These are phyloP conservation scores for Poterioochromonas sp. DNA, from an alignment of 352 stramenopile species.

Conservation along the genomic window DNA sequence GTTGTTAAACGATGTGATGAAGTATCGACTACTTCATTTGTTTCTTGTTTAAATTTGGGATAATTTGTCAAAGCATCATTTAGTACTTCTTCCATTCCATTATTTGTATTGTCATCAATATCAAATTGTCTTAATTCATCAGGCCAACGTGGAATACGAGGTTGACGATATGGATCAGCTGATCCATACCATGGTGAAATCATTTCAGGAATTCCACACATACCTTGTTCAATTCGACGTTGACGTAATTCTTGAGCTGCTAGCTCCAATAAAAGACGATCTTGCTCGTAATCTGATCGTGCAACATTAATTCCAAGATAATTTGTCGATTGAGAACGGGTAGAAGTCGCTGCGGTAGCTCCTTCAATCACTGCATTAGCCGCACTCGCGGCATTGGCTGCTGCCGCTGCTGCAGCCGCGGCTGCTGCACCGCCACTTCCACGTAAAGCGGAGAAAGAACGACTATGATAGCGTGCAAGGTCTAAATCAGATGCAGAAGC, in stretches of 20 bases:
- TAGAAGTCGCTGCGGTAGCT: too few relatives aligned
- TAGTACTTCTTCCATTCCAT: neutral
- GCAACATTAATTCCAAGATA: too few relatives aligned
- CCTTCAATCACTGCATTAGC: neutral
- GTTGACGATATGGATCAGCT: neutral
- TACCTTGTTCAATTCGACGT: neutral
- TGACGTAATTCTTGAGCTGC: neutral
- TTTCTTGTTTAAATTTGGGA: neutral
- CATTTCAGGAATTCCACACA: neutral
- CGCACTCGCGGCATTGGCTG: neutral
- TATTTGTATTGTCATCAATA: too few relatives aligned
- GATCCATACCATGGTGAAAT: neutral
- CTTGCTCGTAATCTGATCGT: conserved; percentile 16
- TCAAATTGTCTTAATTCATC: neutral
- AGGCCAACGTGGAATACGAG: neutral
- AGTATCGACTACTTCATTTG: neutral
- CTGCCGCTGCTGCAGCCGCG: too few relatives aligned
- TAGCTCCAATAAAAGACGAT: neutral
- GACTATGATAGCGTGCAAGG: neutral
- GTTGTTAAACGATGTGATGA: neutral
- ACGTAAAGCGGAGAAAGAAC: neutral
- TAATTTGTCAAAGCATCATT: neutral
- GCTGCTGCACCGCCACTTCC: too few relatives aligned
- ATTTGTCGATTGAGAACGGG: neutral
- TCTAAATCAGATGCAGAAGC: neutral